Base-by-base conservation (phyloP, 371 early-diverging fungal genomes). In the Phascolomyces articulosus region DNA sequence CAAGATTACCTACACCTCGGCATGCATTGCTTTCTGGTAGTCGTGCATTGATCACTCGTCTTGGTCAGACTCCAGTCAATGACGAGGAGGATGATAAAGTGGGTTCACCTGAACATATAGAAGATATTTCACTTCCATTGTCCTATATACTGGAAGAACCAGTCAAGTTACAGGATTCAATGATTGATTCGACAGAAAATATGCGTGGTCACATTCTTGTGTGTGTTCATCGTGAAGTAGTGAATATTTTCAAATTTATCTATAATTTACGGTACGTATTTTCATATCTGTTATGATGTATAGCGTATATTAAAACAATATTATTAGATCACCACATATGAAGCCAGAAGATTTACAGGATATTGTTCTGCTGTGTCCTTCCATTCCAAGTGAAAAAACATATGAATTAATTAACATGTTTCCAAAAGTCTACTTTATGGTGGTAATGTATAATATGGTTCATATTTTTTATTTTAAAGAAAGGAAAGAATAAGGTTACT, bases 351-450 rank as follows among this genome's bases (percentile, higher is more conserved):
- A 79, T 11, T 41, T 87, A 21, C 84, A 80, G 58, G 84, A 87
- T 58, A 78, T 87, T 62, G 83, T 87, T 13, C 56, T 87, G 28
- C 71, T 87, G 26, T 79, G 84, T 60, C 60, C 79, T 0, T 67
- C 75, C 1, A 68, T 69, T 24, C 86, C 86, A 3, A 77, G 58
- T 7, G 16, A 49, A 0, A 79, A 77, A 31, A 82, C 77, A 6
- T 81, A 82, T 70, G 79, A 82, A n/a, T 34, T 73, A 9, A 68
- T 87, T n/a, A 69, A 75, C 24, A 72, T 77, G 40, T 85, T 87
- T 62, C 87, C 87, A 0, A 73, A 75, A 29, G 80, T 87, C 4
- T 80, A 74, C 58, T 87, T 83, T 66, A 80, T 87, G 63, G 55
- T 73, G 55, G 85, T 85, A 44, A 3, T 15, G 0, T 16, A 18